phyloP scores from a whole-genome alignment of 305 asterid species.

The Rubia balearica region DNA sequence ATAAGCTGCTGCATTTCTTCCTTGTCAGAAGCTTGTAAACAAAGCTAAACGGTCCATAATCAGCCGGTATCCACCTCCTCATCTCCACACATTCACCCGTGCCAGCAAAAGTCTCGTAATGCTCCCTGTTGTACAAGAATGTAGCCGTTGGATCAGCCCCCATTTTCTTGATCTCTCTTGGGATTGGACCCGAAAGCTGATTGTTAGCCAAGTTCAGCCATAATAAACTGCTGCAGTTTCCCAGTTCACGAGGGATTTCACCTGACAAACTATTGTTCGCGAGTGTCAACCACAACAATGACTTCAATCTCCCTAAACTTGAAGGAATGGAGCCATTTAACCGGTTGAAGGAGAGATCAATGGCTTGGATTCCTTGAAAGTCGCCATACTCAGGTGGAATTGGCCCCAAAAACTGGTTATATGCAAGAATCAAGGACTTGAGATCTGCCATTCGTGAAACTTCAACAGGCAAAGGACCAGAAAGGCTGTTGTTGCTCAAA shows the following conservation, averaged over 20 bases:
- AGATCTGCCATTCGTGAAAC: constrained; percentile 45
- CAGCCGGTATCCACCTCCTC: constrained; percentile 97
- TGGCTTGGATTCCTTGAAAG: constrained; percentile 57
- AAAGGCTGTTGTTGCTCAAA: constrained; percentile 65
- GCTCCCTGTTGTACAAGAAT: constrained; percentile 44
- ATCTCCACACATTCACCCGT: constrained; percentile 76
- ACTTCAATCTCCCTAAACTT: constrained; percentile 52
- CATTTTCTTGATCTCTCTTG: constrained; percentile 45
- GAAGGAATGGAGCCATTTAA: constrained; percentile 60
- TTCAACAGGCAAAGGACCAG: constrained; percentile 60
- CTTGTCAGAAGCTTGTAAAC: constrained; percentile 62
- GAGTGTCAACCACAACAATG: constrained; percentile 86
- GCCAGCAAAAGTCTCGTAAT: constrained; percentile 45
- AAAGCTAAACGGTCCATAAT: constrained; percentile 85
- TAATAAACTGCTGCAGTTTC: constrained; percentile 74
- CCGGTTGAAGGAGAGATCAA: constrained; percentile 70
- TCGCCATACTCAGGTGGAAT: constrained; percentile 71
- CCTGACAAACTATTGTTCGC: constrained; percentile 70
- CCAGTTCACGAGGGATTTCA: constrained; percentile 62
- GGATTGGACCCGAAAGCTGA: constrained; percentile 51
- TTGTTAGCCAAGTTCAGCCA: constrained; percentile 84
- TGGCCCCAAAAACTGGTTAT: constrained; percentile 58
- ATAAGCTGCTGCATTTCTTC: constrained; percentile 57
- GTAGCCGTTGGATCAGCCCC: constrained; percentile 52
- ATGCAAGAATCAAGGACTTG: constrained; percentile 64